Conservation (phyloP, 257 asterid species). For the Misopates orontium region DNA sequence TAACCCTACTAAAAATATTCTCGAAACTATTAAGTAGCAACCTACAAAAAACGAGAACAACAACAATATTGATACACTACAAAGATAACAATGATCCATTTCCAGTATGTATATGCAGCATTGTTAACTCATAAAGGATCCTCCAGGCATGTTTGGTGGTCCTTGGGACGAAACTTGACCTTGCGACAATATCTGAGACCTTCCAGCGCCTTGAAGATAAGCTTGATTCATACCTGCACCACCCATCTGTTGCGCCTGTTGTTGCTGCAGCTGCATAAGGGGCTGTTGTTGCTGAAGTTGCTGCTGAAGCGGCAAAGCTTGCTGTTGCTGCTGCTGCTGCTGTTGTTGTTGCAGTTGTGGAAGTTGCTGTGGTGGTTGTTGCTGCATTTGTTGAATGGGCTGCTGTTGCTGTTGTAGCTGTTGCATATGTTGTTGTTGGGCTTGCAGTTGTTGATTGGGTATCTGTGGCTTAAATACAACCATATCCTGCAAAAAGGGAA, state of each 20-base stretch:
- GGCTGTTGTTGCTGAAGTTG: conserved; percentile 27
- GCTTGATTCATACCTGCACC: conserved; percentile 64
- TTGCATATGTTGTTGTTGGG: conserved; percentile 31
- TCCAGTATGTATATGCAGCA: no score
- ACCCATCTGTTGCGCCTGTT: conserved; percentile 53
- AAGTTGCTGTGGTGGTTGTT: conserved; percentile 30
- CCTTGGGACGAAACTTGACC: conserved; percentile 86
- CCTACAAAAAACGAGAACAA: no score
- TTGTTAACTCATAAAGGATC: conserved; percentile 56
- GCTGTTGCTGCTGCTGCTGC: conserved; percentile 42
- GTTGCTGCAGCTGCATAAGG: conserved; percentile 38
- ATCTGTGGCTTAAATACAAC: conserved; percentile 80
- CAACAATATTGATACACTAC: no score
- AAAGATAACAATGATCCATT: no score
- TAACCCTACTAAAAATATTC: no score
- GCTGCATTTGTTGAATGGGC: conserved; percentile 32
- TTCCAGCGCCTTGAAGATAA: conserved; percentile 68
- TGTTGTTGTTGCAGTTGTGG: conserved; percentile 41
- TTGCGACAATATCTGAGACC: conserved; percentile 67
- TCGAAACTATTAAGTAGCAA: no score
- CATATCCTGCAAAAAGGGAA: conserved; percentile 59
- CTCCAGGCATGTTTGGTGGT: conserved; percentile 59
- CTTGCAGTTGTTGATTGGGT: conserved; percentile 48
- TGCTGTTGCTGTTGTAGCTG: conserved; percentile 32
- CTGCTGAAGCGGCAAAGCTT: conserved; percentile 34